Percentiles rank a stretch among this genome's conserved stretches.
Conservation (phyloP, 768 basidiomycete species). For the Asterophora parasitica region DNA sequence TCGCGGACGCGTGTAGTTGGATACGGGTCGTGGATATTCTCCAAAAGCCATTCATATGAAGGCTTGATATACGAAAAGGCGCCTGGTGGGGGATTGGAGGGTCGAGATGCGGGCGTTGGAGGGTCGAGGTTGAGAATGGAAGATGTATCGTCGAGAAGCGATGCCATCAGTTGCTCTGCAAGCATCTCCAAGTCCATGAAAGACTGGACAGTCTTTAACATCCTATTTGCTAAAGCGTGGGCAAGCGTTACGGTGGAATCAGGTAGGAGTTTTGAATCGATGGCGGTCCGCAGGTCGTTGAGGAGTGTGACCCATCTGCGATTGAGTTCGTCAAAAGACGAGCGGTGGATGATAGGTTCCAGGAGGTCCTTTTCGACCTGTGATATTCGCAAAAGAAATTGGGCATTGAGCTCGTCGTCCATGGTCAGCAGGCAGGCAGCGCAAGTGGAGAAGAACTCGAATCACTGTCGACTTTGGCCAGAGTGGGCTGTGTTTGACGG, state of each 20-base stretch:
- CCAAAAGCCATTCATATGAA: slow-evolving; percentile 37
- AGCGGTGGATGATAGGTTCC: background rate
- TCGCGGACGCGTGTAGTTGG: slow-evolving; percentile 31
- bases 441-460: too few species aligned
- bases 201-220: background rate
- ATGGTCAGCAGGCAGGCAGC: background rate
- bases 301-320: slow-evolving; percentile 9
- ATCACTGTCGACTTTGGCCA: too few species aligned
- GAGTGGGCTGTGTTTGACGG: too few species aligned
- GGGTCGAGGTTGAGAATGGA: background rate
- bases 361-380: slow-evolving; percentile 11
- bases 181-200: slow-evolving; percentile 11
- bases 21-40: slow-evolving; percentile 49
- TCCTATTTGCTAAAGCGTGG: slow-evolving; percentile 9
- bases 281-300: too few species aligned
- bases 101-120: background rate
- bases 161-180: slow-evolving; percentile 5
- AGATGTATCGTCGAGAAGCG: slow-evolving; percentile 2
- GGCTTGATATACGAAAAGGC: slow-evolving; percentile 21
- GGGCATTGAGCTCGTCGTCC: slow-evolving; percentile 1
- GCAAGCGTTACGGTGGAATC: slow-evolving; percentile 10
- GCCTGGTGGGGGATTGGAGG: background rate
- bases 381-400: slow-evolving; percentile 8
- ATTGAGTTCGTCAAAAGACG: slow-evolving; percentile 11
- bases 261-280: too few species aligned